Conservation (phyloP, 73 alveolate species). For the Durusdinium trenchii region DNA sequence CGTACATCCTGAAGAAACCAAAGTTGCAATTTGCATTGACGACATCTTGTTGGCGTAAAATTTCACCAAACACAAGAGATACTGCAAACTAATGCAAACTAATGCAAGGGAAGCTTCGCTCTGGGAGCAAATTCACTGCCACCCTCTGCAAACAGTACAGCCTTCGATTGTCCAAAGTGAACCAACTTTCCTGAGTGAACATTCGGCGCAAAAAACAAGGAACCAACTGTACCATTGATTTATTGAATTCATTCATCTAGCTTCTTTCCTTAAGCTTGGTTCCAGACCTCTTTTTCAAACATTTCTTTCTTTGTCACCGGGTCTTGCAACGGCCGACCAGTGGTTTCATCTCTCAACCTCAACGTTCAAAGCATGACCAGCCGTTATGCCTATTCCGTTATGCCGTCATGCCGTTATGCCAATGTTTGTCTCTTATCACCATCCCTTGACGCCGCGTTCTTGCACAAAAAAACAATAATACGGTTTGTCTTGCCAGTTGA, state of each 20-base stretch:
- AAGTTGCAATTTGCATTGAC: not conserved
- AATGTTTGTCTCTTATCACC: too few species aligned
- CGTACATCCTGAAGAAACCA: conserved; percentile 39
- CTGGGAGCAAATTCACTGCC: conserved; percentile 78
- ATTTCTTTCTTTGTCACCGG: conserved; percentile 69
- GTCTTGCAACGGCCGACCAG: conserved; percentile 75
- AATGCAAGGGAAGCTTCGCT: not conserved
- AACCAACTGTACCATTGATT: not conserved
- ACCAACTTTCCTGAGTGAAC: conserved; percentile 78
- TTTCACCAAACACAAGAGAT: not conserved
- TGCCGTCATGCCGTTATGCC: too few species aligned
- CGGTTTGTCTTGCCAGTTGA: too few species aligned
- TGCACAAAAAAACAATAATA: too few species aligned
- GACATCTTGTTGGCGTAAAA: not conserved
- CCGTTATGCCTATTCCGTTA: too few species aligned
- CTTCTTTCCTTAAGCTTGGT: too few species aligned
- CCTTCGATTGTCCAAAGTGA: conserved; percentile 91
- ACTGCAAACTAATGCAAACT: too few species aligned
- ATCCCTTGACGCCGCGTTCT: too few species aligned
- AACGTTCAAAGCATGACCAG: too few species aligned
- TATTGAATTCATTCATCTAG: too few species aligned
- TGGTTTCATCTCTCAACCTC: conserved; percentile 83
- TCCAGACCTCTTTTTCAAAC: conserved; percentile 55
- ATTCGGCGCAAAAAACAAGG: not conserved
- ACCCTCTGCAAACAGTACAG: conserved; percentile 88